phyloP scores from a whole-genome alignment of 805 yeast species.

The Candida gorgasii region DNA sequence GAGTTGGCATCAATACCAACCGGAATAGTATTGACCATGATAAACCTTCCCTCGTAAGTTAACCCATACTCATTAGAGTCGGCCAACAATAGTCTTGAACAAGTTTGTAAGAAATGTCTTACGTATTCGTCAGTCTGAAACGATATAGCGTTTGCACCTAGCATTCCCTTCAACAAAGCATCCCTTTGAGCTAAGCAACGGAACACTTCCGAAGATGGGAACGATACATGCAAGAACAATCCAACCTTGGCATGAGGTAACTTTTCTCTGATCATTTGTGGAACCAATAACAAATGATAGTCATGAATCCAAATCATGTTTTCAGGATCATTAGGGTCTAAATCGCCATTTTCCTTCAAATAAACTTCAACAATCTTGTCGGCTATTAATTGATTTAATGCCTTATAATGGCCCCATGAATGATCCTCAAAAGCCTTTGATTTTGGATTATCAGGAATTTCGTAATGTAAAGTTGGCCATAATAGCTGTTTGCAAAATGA shows the following conservation, averaged over 20 bases:
- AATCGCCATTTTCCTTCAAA: constrained; percentile 49
- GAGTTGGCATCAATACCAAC: constrained; percentile 77
- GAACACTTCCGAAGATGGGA: constrained; percentile 94
- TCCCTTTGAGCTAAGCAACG: constrained; percentile 89
- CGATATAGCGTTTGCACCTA: constrained; percentile 85
- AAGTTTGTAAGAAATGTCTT: constrained; percentile 89
- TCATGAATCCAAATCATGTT: constrained; percentile 93
- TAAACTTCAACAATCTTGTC: constrained; percentile 68
- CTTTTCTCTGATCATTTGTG: constrained; percentile 73
- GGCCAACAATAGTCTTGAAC: constrained; percentile 78
- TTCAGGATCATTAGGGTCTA: constrained; percentile 39
- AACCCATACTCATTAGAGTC: constrained; percentile 70
- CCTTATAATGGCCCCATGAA: constrained; percentile 84
- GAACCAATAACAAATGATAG: constrained; percentile 85
- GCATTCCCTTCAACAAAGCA: constrained; percentile 71
- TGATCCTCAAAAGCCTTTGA: constrained; percentile 94
- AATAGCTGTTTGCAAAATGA: constrained; percentile 91
- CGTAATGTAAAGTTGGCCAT: constrained; percentile 95
- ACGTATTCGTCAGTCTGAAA: constrained; percentile 94
- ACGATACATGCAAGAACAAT: constrained; percentile 88
- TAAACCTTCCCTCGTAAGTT: constrained; percentile 58
- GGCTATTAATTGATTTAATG: constrained; percentile 77
- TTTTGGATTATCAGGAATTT: constrained; percentile 92
- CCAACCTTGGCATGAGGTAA: constrained; percentile 88
- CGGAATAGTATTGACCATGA: constrained; percentile 60